Conservation (phyloP, 1,284 basidiomycete species). For the Golubevia pallescens region DNA sequence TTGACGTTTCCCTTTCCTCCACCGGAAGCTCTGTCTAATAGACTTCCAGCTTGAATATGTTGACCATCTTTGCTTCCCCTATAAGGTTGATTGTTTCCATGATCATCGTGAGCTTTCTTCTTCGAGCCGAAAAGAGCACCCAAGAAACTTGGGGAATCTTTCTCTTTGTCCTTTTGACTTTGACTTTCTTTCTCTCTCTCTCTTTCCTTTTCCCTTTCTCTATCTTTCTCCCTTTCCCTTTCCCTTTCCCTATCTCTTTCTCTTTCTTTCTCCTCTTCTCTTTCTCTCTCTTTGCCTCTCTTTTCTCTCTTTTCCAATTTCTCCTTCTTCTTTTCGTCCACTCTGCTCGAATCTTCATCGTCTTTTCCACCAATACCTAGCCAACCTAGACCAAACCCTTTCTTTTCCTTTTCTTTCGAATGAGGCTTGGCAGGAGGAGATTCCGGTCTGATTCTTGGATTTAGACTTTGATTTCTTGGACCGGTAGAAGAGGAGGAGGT, state of each 20-base stretch:
- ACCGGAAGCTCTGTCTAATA: conserved; percentile 28
- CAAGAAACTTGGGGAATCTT: conserved; percentile 46
- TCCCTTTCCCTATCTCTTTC: conserved; percentile 13
- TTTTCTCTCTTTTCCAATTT: conserved; percentile 34
- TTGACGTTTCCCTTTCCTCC: conserved; percentile 21
- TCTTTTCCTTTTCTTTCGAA: conserved; percentile 41
- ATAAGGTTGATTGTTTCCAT: conserved; percentile 17
- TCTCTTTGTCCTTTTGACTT: neutral
- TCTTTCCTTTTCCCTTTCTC: conserved; percentile 29
- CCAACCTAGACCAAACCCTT: conserved; percentile 54
- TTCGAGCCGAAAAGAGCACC: conserved; percentile 43
- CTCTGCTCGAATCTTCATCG: conserved; percentile 23
- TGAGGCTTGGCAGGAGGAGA: conserved; percentile 18
- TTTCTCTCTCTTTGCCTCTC: conserved; percentile 31
- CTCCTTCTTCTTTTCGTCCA: conserved; percentile 27
- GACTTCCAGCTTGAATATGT: conserved; percentile 42
- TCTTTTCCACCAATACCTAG: conserved; percentile 57
- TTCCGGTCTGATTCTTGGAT: conserved; percentile 7
- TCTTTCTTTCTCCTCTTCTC: conserved; percentile 32
- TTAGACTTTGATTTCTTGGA: conserved; percentile 8
- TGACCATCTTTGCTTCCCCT: neutral
- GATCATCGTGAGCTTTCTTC: conserved; percentile 41
- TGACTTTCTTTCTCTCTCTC: neutral
- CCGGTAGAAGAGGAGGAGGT: conserved; percentile 13
- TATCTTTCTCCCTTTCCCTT: conserved; percentile 13